Base-by-base conservation (phyloP, 1,284 basidiomycete species). In the Agaricales sp. region DNA sequence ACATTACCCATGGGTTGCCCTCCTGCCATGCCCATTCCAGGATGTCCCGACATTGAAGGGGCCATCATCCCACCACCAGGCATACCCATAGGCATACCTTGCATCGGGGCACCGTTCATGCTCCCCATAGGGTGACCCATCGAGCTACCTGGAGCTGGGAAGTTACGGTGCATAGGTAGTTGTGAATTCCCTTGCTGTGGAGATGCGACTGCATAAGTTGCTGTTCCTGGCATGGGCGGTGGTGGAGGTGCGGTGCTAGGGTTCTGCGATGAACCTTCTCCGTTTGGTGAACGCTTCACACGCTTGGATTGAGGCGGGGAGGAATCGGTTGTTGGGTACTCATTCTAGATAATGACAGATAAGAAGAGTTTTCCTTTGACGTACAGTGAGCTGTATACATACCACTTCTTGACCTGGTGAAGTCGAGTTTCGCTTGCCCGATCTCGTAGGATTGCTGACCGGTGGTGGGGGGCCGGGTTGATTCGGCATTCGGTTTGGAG, bases 251-350 rank as follows among this genome's bases (percentile, higher is more conserved):
- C 18, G 16, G 13, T 11, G 19, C n/a, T 37, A 25, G 16, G 11
- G 4, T 47, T 4, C 13, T 38, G 12, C 16, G 46, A 30, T 6
- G 26, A 14, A 30, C 26, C 26, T 6, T 30, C 26, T 30, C 26
- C 26, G 6, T 6, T 6, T 12, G 18, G 30, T 38, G 21, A 49
- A 13, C 21, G 47, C n/a, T 23, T 24, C 25, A 6, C 37, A 14
- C 19, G 23, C 43, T 21, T 16, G 16, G 2, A 43, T 14, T n/a
- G 44, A n/a, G 23, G 51, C 41, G 26, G 37, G 24, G 45, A 47
- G 54, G 43, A 46, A 50, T 52, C 39, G 16, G 13, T 18, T 6
- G 39, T 4, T 41, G 39, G 39, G 39, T 41, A 41, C 8, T 41
- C 39, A 20, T 41, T 41, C 39, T 41, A 35, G 13, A 20, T 16